Evolutionary conservation across 2,329 filamentous ascomycete genomes (phyloP).

Genomic region (Basipetospora chlamydospora): DNA sequence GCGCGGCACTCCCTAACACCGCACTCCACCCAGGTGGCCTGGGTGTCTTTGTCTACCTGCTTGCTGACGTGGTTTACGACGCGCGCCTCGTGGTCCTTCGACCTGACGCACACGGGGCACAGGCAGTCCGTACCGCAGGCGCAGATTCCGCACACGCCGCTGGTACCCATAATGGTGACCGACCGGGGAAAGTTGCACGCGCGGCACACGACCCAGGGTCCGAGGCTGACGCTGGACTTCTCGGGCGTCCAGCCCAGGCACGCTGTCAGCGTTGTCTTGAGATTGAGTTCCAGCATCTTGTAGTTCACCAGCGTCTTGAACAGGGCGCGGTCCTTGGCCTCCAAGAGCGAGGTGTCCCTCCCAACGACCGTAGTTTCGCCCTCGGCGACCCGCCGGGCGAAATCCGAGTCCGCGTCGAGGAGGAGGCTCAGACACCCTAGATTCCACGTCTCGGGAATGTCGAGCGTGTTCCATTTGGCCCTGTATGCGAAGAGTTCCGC

Average conservation of each 20-base stretch:
- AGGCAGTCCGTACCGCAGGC: slow-evolving; percentile 9
- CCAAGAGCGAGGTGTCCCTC: slow-evolving; percentile 21
- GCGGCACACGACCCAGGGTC: slow-evolving; percentile 25
- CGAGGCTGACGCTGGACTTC: slow-evolving; percentile 27
- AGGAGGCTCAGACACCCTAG: slow-evolving; percentile 28
- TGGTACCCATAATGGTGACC: slow-evolving; percentile 30
- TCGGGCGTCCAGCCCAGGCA: slow-evolving; percentile 29
- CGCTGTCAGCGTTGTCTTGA: slow-evolving; percentile 27
- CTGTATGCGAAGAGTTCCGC: slow-evolving; percentile 25
- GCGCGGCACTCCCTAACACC: slow-evolving; percentile 24
- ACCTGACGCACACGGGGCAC: slow-evolving; percentile 10
- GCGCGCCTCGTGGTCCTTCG: slow-evolving; percentile 12
- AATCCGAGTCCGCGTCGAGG: slow-evolving; percentile 28
- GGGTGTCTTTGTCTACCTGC: slow-evolving; percentile 16
- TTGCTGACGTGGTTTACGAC: slow-evolving; percentile 16
- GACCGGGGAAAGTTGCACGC: slow-evolving; percentile 29
- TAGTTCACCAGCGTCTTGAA: slow-evolving; percentile 31
- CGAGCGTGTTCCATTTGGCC: slow-evolving; percentile 29
- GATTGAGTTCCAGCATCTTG: slow-evolving; percentile 29
- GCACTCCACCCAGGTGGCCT: slow-evolving; percentile 33
- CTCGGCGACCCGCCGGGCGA: slow-evolving; percentile 14
- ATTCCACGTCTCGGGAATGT: slow-evolving; percentile 35
- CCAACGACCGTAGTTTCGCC: slow-evolving; percentile 17
- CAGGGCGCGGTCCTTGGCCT: slow-evolving; percentile 20
- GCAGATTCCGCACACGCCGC: slow-evolving; percentile 27